Percentiles rank a stretch among this genome's conserved stretches.
Evolutionary conservation across 2,329 filamentous ascomycete species (phyloP).

Genomic region (Ophiocordyceps sinensis): DNA sequence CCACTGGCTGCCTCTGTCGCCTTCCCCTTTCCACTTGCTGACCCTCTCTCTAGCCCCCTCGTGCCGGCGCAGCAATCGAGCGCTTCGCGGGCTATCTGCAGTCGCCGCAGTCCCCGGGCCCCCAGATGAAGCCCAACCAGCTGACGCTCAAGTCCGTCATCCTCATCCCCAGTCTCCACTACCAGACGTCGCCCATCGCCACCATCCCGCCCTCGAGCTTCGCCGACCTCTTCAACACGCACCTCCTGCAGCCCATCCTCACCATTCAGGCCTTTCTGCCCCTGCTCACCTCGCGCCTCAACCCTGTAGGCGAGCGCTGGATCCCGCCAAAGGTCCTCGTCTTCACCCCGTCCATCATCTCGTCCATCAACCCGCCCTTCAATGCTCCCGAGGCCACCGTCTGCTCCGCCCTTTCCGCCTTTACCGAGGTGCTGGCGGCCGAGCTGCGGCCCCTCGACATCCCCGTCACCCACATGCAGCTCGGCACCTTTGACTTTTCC

Average conservation of each 20-base stretch:
- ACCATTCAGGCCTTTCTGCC: slow-evolving; percentile 83
- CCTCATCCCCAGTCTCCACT: slow-evolving; percentile 67
- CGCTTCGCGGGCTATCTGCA: slow-evolving; percentile 59
- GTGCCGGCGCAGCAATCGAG: slow-evolving; percentile 53
- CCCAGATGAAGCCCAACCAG: slow-evolving; percentile 60
- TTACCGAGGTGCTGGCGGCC: slow-evolving; percentile 63
- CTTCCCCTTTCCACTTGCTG: background rate
- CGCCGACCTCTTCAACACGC: slow-evolving; percentile 83
- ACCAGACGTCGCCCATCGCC: slow-evolving; percentile 71
- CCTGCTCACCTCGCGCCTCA: slow-evolving; percentile 50
- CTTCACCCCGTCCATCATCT: slow-evolving; percentile 66
- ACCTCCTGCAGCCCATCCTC: slow-evolving; percentile 77
- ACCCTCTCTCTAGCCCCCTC: slow-evolving; percentile 39
- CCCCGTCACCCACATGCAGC: slow-evolving; percentile 72
- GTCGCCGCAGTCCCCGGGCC: slow-evolving; percentile 60
- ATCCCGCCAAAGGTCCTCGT: slow-evolving; percentile 55
- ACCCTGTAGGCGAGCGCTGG: slow-evolving; percentile 33
- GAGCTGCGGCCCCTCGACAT: slow-evolving; percentile 67
- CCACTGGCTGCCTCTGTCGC: background rate
- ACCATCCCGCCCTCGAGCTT: slow-evolving; percentile 73
- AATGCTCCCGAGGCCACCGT: slow-evolving; percentile 76
- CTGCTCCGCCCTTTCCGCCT: slow-evolving; percentile 75
- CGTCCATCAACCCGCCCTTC: slow-evolving; percentile 65
- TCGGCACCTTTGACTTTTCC: slow-evolving; percentile 80
- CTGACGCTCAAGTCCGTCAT: slow-evolving; percentile 68